Base-by-base conservation (phyloP, 495 filamentous ascomycete genomes). In the Zalerion maritima region DNA sequence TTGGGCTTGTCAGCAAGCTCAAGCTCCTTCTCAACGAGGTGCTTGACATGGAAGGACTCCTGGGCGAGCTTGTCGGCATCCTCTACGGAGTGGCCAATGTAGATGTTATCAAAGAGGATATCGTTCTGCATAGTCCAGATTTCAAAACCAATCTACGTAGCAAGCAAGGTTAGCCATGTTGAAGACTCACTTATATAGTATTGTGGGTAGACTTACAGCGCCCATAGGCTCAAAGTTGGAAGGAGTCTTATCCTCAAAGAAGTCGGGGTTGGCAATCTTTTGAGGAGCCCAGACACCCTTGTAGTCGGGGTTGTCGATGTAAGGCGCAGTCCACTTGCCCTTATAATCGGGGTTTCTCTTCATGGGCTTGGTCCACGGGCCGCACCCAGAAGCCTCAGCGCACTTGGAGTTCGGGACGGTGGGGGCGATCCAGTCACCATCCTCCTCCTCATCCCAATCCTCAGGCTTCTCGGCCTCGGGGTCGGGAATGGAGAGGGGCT, bases 51-150 rank as follows among this genome's bases (percentile, higher is more conserved):
- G 60, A 86, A 99, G 38, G 83, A 89, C 67, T 93, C 81, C 28
- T 80, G 58, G 54, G 87, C 78, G 41, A 99, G 65, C 62, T 85
- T 79, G 57, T 78, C 73, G 36, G 91, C 91, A 42, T 99, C 91
- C 50, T 80, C 83, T 42, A 82, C 56, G 24, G 91, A 99, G 75
- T 99, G 91, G 40, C 91, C 91, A 58, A 99, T 79, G 72, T 96
- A 99, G 70, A 99, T 84, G 75, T 99, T 99, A 73, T 96, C 84
- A 48, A 99, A 99, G 43, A 94, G 75, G 40, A 96, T 94, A 55
- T 94, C 81, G 57, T 76, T 91, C 52, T 94, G 89, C 89, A 97
- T 97, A 45, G 91, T 96, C 89, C 89, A 97, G 61, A 97, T 81
- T 60, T 96, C 91, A 45, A 94, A 94, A 44, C 89, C 87, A 63